Base-by-base conservation (phyloP, 306 rosid genomes). In the Cicer pinnatifidum region DNA sequence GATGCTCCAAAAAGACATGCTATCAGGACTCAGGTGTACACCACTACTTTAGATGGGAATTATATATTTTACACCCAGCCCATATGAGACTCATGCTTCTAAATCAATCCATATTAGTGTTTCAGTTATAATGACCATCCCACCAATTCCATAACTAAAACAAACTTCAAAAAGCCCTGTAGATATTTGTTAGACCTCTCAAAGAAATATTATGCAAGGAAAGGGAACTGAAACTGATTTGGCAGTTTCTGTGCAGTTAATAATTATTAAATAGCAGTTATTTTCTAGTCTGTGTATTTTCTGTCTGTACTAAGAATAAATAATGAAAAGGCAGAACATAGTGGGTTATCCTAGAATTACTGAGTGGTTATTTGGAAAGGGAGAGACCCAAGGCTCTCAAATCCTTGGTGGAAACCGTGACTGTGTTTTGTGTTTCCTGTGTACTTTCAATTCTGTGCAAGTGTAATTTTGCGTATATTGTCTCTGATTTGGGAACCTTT, bases 1-100 rank as follows among this genome's bases (percentile, higher is more conserved):
- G n/a, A 48, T 43, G 19, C 61, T 41, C 78, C 60, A 46, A 73
- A 60, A 61, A 47, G 20, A 38, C 69, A 73, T 10, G 19, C 54
- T 58, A 33, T 15, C 8, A 3, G 35, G 35, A 28, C 35, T 28
- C 35, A 60, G 72, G 64, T 59, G 33, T 10, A 28, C 35, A 28
- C 35, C 35, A 28, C 41, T 28, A 58, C 64, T 33, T 33, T 59
- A 59, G 33, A 59, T 59, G 65, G 65, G 16, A 28, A 59, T 6
- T 33, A 16, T 33, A 59, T 33, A 59, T 33, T 58, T 59, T 59
- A 59, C 43, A 59, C 43, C 41, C 43, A 11, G 15, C 9, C 43
- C 9, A 58, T 11, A 11, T 11, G 8, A 6, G 16, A 28, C 39
- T 33, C 40, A 7, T 28, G 41, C 9, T 23, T 57, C 16, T 57